Percentiles rank a stretch among this genome's conserved stretches.
These are phyloP conservation scores for Ilyonectria destructans DNA, from an alignment of 2,329 filamentous ascomycete species.

Conservation along the genomic window DNA sequence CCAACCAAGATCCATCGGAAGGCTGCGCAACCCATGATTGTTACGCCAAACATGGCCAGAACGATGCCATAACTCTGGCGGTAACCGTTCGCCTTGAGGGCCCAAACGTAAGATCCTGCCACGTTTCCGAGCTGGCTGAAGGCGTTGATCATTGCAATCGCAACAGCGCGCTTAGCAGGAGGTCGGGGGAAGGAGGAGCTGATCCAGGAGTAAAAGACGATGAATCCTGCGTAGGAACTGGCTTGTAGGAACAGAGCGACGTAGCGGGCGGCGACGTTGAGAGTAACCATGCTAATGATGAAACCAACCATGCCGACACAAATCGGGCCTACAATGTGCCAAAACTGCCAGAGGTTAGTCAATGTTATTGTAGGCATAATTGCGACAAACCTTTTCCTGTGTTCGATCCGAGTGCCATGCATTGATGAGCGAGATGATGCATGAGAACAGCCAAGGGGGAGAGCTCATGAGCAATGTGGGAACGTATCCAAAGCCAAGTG, in stretches of 20 bases:
- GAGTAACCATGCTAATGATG: constrained; percentile 73
- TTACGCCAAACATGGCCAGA: constrained; percentile 75
- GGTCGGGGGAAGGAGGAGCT: constrained; percentile 71
- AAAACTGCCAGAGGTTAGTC: constrained; percentile 60
- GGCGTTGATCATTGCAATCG: constrained; percentile 74
- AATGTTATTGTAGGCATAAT: not conserved
- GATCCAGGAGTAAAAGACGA: constrained; percentile 74
- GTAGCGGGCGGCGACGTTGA: constrained; percentile 71
- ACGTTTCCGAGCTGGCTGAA: constrained; percentile 73
- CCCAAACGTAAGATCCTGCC: constrained; percentile 76
- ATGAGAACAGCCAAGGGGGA: constrained; percentile 73
- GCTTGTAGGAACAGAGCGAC: constrained; percentile 74
- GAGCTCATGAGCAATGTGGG: constrained; percentile 71
- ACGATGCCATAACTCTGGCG: constrained; percentile 78
- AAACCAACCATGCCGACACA: constrained; percentile 70
- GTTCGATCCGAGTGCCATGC: constrained; percentile 71
- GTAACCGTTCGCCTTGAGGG: constrained; percentile 72
- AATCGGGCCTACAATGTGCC: constrained; percentile 71
- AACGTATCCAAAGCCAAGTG: constrained; percentile 68
- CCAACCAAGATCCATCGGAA: constrained; percentile 64
- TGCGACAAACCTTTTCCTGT: constrained; percentile 64
- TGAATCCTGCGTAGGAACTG: constrained; percentile 71
- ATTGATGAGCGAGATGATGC: constrained; percentile 69
- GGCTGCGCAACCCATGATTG: constrained; percentile 67
- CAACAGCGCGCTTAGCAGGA: constrained; percentile 74